phyloP scores from a whole-genome alignment of 371 early-diverging fungal genomes.

The Entomophthora muscae region DNA sequence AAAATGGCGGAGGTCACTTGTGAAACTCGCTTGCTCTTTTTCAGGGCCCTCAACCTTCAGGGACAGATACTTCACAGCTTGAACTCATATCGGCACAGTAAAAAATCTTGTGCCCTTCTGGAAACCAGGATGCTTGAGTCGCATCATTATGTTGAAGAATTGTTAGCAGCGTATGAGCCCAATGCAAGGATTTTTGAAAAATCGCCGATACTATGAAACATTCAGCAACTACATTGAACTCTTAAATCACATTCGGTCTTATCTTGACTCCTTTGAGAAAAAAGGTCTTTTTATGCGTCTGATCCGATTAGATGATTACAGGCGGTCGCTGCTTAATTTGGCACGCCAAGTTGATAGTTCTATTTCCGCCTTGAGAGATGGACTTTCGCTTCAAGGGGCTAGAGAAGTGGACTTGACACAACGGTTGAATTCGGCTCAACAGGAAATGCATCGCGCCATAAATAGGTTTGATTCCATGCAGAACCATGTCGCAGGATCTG shows the following conservation, averaged over 20 bases:
- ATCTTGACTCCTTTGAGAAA: not conserved
- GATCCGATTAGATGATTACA: not conserved
- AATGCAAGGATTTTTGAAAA: not conserved
- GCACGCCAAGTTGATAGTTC: not conserved
- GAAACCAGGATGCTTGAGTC: not conserved
- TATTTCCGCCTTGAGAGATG: not conserved
- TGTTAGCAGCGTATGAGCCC: not conserved
- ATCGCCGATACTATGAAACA: not conserved
- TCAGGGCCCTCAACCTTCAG: not conserved
- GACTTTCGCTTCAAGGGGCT: not conserved
- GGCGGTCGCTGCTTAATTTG: not conserved
- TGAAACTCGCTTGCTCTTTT: not conserved
- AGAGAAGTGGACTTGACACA: not conserved
- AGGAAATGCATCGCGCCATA: not conserved
- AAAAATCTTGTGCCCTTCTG: not conserved
- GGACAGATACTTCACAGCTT: not conserved
- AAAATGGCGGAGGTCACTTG: not conserved
- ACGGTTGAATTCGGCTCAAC: not conserved
- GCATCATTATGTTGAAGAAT: constrained; percentile 1
- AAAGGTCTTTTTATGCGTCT: constrained; percentile 5
- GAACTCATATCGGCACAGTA: not conserved
- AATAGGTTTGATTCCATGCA: not conserved
- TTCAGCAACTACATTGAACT: not conserved
- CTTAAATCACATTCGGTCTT: not conserved
- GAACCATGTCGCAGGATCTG: not conserved